Conservation (phyloP, 2,329 filamentous ascomycete genomes). For the Scedosporium dehoogii region DNA sequence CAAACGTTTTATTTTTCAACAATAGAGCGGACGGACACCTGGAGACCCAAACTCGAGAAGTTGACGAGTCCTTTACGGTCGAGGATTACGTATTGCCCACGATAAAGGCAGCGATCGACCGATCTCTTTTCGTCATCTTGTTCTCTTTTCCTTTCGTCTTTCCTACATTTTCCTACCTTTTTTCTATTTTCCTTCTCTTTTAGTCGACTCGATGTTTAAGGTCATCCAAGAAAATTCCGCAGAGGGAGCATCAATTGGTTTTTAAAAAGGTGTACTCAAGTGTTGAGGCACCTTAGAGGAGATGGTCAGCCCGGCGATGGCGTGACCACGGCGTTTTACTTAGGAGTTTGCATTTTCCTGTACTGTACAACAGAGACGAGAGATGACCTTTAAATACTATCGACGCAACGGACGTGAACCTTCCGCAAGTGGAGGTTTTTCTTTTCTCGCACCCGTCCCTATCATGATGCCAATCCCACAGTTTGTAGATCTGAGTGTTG, state of each 20-base stretch:
- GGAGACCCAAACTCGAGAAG: no score
- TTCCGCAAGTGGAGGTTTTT: no score
- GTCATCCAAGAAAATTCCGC: not conserved
- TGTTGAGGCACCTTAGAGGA: not conserved
- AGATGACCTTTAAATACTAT: not conserved
- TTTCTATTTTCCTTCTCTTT: not conserved
- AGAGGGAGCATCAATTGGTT: not conserved
- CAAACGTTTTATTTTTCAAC: no score
- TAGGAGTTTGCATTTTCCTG: not conserved
- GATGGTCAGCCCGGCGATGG: not conserved
- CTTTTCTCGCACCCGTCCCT: no score
- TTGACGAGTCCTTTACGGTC: no score
- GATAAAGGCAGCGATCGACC: no score
- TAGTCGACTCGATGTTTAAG: not conserved
- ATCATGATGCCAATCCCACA: no score
- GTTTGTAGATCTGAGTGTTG: not conserved
- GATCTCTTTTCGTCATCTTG: not conserved
- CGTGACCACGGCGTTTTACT: not conserved
- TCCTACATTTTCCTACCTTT: slow-evolving; percentile 3
- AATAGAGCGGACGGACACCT: no score
- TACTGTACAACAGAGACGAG: not conserved
- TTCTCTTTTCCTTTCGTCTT: not conserved
- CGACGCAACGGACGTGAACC: no score
- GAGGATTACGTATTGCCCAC: no score
- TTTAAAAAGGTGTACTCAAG: not conserved